These are phyloP conservation scores for Vanderwaltozyma polyspora DNA, from an alignment of 805 yeast species.

Conservation along the genomic window DNA sequence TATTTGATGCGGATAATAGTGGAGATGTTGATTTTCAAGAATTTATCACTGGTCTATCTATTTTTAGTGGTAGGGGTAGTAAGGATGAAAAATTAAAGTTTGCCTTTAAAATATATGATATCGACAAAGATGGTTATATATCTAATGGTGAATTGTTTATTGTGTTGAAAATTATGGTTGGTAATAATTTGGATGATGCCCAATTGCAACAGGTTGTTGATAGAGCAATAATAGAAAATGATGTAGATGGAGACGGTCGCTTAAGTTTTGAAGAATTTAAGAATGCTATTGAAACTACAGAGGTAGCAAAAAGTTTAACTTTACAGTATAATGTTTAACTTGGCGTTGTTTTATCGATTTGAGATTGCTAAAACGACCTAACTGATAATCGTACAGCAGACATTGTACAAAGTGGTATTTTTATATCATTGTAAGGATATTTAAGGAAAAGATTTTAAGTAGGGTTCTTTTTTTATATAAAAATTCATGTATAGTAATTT, in stretches of 20 bases:
- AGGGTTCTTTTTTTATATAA: no score
- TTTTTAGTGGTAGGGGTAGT: slow-evolving; percentile 75
- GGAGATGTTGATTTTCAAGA: slow-evolving; percentile 95
- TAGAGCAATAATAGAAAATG: slow-evolving; percentile 89
- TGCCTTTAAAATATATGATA: slow-evolving; percentile 89
- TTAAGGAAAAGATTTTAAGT: no score
- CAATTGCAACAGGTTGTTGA: slow-evolving; percentile 96
- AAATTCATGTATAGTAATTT: no score
- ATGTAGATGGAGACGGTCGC: slow-evolving; percentile 75
- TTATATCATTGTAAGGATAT: no score
- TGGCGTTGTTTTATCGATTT: no score
- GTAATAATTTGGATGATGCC: slow-evolving; percentile 71
- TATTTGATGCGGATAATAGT: slow-evolving; percentile 84
- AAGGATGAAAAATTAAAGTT: slow-evolving; percentile 74
- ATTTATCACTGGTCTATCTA: slow-evolving; percentile 75
- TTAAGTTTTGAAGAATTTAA: slow-evolving; percentile 81
- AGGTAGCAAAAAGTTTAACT: slow-evolving; percentile 50
- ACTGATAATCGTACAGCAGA: no score
- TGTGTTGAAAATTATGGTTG: slow-evolving; percentile 95
- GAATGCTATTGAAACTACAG: slow-evolving; percentile 45
- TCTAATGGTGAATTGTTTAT: slow-evolving; percentile 91
- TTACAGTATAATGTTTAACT: slow-evolving; percentile 32
- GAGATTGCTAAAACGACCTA: no score
- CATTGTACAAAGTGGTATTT: no score
- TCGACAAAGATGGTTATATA: slow-evolving; percentile 88